Conservation (phyloP, 768 basidiomycete genomes). For the Pleurotus tuoliensis region DNA sequence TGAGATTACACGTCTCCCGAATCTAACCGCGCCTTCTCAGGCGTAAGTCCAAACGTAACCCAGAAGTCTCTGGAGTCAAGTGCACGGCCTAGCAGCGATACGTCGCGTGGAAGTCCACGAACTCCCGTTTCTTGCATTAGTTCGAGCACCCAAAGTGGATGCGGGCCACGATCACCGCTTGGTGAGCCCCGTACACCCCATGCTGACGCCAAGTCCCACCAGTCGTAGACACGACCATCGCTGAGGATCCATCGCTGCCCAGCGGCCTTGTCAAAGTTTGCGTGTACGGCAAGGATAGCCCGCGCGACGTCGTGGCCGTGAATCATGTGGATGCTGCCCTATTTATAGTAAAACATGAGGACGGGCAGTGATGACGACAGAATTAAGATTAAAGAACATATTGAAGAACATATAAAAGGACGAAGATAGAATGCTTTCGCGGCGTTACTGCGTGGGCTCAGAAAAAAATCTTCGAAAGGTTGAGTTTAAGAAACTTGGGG, state of each 20-base stretch:
- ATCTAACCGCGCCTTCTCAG: conserved; percentile 34
- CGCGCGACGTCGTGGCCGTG: conserved; percentile 60
- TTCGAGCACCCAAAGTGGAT: conserved; percentile 53
- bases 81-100: conserved; percentile 45
- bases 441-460: too few relatives aligned
- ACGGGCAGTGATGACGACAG: too few relatives aligned
- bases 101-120: conserved; percentile 47
- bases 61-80: conserved; percentile 64
- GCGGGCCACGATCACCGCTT: conserved; percentile 26
- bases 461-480: too few relatives aligned
- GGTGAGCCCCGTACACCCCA: conserved; percentile 34
- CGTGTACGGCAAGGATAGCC: conserved; percentile 55
- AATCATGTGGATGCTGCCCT: conserved; percentile 60
- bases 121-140: conserved; percentile 50
- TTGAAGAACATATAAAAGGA: too few relatives aligned
- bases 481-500: too few relatives aligned
- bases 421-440: too few relatives aligned
- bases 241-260: conserved; percentile 57
- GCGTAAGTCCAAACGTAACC: conserved; percentile 41
- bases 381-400: too few relatives aligned
- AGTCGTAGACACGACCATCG: conserved; percentile 57
- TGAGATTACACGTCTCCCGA: background rate
- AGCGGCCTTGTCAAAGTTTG: conserved; percentile 34
- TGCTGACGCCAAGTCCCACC: conserved; percentile 62
- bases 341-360: background rate